These are phyloP conservation scores for Cordyceps cicadae DNA, from an alignment of 2,329 filamentous ascomycete genomes.

Conservation along the genomic window DNA sequence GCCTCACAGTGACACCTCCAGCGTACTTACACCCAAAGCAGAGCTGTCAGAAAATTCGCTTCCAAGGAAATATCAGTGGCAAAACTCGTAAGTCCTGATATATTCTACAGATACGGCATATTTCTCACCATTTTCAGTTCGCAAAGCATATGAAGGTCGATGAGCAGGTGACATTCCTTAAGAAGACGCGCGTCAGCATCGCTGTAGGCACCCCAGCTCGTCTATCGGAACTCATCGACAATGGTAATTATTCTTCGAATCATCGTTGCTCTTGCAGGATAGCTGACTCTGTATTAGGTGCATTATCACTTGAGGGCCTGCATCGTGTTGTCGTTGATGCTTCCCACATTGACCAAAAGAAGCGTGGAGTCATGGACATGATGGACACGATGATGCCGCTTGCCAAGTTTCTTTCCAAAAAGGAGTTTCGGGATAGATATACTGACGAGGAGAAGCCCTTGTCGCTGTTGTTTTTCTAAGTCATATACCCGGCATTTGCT, in stretches of 20 bases:
- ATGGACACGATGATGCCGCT: conserved; percentile 81
- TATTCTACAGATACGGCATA: too few relatives aligned
- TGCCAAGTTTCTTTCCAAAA: conserved; percentile 61
- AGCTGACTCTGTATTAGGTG: conserved; percentile 33
- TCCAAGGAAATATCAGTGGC: conserved; percentile 69
- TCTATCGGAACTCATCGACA: conserved; percentile 71
- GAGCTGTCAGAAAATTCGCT: conserved; percentile 69
- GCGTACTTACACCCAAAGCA: conserved; percentile 25
- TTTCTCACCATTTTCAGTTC: conserved; percentile 43
- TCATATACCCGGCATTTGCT: conserved; percentile 16
- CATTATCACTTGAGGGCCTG: conserved; percentile 61
- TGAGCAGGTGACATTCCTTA: conserved; percentile 71
- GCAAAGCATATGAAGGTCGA: conserved; percentile 96
- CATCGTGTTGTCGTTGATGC: conserved; percentile 81
- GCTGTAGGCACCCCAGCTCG: conserved; percentile 84
- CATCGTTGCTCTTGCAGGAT: not conserved
- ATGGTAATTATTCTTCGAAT: conserved; percentile 45
- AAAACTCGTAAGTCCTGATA: conserved; percentile 53
- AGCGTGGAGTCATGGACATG: conserved; percentile 90
- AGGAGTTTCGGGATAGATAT: conserved; percentile 65
- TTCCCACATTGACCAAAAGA: conserved; percentile 90
- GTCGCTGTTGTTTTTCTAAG: conserved; percentile 57
- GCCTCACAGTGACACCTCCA: not conserved
- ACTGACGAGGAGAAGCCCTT: conserved; percentile 48
- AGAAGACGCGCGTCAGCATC: conserved; percentile 65